Conservation (phyloP, 768 basidiomycete genomes). For the Pleurotus cornucopiae region DNA sequence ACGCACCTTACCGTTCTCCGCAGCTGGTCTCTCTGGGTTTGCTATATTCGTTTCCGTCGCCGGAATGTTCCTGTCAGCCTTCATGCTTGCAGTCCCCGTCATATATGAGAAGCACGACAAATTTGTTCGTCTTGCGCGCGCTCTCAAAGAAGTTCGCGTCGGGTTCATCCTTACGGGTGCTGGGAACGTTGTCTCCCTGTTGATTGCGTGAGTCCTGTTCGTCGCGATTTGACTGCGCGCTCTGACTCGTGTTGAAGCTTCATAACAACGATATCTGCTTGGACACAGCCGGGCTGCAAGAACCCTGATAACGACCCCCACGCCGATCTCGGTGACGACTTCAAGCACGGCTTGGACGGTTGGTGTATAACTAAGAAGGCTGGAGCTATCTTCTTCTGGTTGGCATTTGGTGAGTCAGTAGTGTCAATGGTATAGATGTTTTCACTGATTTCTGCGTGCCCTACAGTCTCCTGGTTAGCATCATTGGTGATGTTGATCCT, state of each 20-base stretch:
- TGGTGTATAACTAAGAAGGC: slow-evolving; percentile 96
- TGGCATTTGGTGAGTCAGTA: slow-evolving; percentile 59
- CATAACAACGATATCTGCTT: slow-evolving; percentile 76
- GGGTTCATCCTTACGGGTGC: slow-evolving; percentile 76
- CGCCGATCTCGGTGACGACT: slow-evolving; percentile 60
- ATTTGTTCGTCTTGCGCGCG: slow-evolving; percentile 69
- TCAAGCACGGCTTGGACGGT: slow-evolving; percentile 60
- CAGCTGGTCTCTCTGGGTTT: slow-evolving; percentile 86
- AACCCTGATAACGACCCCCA: slow-evolving; percentile 79
- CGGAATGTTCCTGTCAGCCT: slow-evolving; percentile 67
- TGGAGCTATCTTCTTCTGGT: slow-evolving; percentile 86
- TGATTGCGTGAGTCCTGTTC: slow-evolving; percentile 64
- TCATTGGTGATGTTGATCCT: slow-evolving; percentile 63
- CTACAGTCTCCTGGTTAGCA: slow-evolving; percentile 68
- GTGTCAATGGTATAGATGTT: background rate
- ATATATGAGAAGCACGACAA: slow-evolving; percentile 85
- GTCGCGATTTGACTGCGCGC: slow-evolving; percentile 5
- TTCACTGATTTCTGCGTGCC: background rate
- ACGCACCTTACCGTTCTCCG: slow-evolving; percentile 13
- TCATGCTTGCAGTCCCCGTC: slow-evolving; percentile 76
- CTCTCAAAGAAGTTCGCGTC: slow-evolving; percentile 79
- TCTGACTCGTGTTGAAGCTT: slow-evolving; percentile 39
- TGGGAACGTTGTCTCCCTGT: slow-evolving; percentile 60
- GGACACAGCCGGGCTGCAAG: slow-evolving; percentile 89
- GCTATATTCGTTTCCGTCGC: slow-evolving; percentile 75